A percentile compares a stretch with the other conserved stretches of the same genome.
Evolutionary conservation across 331 rosid species (phyloP).

Genomic region (Stylosanthes scabra): DNA sequence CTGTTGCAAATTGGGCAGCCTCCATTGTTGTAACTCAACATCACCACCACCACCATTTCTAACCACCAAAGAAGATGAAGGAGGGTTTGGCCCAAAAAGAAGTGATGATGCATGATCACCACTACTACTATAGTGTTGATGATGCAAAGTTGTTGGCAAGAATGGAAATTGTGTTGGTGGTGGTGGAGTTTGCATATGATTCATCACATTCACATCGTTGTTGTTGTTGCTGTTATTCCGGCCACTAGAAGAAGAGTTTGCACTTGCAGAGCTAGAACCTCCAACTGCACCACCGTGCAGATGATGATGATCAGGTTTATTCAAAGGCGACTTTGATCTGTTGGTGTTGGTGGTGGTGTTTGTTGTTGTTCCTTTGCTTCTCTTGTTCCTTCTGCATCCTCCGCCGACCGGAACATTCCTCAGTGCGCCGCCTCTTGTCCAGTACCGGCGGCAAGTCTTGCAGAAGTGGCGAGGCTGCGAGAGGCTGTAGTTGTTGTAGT

Average conservation of each 20-base stretch:
- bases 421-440: constrained; percentile 94
- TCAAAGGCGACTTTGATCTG: constrained; percentile 64
- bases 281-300: constrained; percentile 23
- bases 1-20: constrained; percentile 52
- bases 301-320: constrained; percentile 6
- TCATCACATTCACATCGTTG: constrained; percentile 14
- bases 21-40: constrained; percentile 69
- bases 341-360: neutral
- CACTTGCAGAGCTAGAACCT: constrained; percentile 52
- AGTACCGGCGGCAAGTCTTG: constrained; percentile 91
- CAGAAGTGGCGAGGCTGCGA: constrained; percentile 96
- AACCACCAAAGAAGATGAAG: constrained; percentile 38
- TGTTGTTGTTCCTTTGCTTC: constrained; percentile 54
- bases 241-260: constrained; percentile 57
- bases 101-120: constrained; percentile 34
- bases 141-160: constrained; percentile 53
- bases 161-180: constrained; percentile 60
- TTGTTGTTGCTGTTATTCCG: constrained; percentile 28
- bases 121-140: constrained; percentile 26
- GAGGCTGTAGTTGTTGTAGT: constrained; percentile 83
- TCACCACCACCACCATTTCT: constrained; percentile 36
- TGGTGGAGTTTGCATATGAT: constrained; percentile 49
- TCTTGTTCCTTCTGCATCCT: constrained; percentile 84
- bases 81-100: constrained; percentile 43
- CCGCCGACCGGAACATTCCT: constrained; percentile 96